phyloP scores from a whole-genome alignment of 108 stramenopile genomes.

The Cyclotella distinguenda region DNA sequence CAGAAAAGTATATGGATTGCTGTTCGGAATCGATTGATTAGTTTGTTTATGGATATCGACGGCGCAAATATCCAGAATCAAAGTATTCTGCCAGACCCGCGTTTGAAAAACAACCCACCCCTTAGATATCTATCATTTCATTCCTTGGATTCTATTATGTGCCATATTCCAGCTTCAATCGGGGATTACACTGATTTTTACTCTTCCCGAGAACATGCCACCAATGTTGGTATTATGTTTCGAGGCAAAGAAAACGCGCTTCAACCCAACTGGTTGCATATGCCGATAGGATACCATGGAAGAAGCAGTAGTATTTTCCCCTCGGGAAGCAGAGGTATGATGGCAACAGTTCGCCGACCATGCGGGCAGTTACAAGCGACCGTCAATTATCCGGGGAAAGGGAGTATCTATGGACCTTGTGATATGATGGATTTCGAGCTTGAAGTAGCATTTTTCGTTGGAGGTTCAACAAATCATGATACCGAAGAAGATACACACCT shows the following conservation, averaged over 20 bases:
- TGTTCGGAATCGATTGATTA: constrained; percentile 60
- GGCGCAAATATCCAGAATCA: constrained; percentile 6
- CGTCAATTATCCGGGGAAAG: constrained; percentile 62
- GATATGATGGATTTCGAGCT: constrained; percentile 89
- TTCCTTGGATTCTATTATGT: constrained; percentile 40
- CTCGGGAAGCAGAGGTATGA: constrained; percentile 3
- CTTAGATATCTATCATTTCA: constrained; percentile 52
- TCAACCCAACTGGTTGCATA: constrained; percentile 90
- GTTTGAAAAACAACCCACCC: constrained; percentile 26
- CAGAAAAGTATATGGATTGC: constrained; percentile 62
- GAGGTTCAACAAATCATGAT: constrained; percentile 57
- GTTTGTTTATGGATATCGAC: constrained; percentile 52
- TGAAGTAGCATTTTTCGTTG: constrained; percentile 91
- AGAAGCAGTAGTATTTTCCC: constrained; percentile 72
- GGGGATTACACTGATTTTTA: constrained; percentile 95
- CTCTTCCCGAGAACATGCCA: constrained; percentile 89
- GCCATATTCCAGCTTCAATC: constrained; percentile 81
- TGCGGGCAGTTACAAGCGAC: constrained; percentile 87
- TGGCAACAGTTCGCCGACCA: constrained; percentile 64
- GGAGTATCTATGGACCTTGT: constrained; percentile 78
- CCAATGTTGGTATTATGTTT: constrained; percentile 92
- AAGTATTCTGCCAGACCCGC: constrained; percentile 20
- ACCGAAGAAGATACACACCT: constrained; percentile 11
- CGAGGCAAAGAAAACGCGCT: constrained; percentile 91
- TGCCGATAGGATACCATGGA: constrained; percentile 94